These are phyloP conservation scores for Lactifluus volemus DNA, from an alignment of 768 basidiomycete genomes.

Conservation along the genomic window DNA sequence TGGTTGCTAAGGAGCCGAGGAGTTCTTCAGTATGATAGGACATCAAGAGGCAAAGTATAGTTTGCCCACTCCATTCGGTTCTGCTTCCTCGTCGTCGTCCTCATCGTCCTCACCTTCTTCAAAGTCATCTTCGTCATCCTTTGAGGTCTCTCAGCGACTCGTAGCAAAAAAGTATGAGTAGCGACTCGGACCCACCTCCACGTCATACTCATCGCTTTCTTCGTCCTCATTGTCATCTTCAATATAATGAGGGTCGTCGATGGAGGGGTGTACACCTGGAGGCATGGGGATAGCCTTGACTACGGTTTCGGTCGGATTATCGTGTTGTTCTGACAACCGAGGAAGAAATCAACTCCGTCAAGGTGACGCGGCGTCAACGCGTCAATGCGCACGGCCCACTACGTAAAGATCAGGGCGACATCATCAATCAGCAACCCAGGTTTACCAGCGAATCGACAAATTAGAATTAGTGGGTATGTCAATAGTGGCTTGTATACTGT, in stretches of 20 bases:
- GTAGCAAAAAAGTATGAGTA: background rate
- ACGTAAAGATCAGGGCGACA: background rate
- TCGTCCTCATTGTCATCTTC: constrained; percentile 2
- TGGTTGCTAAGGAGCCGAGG: background rate
- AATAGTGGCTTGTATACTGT: constrained; percentile 5
- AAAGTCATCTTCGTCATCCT: constrained; percentile 10
- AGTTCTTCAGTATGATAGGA: background rate
- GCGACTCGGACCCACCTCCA: background rate
- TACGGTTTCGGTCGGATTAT: background rate
- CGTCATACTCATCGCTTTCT: constrained; percentile 13
- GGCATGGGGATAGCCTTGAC: constrained; percentile 3
- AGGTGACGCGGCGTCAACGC: background rate
- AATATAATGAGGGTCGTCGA: too few species aligned
- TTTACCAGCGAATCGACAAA: background rate
- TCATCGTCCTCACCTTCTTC: background rate
- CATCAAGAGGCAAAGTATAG: background rate
- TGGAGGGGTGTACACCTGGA: background rate
- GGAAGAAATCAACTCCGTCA: constrained; percentile 6
- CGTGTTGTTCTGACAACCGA: background rate
- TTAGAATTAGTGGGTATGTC: background rate
- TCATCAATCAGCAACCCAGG: background rate
- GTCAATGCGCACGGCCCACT: background rate
- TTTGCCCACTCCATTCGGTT: constrained; percentile 8
- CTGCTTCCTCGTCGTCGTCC: background rate
- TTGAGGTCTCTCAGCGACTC: background rate